A percentile compares a stretch with the other conserved stretches of the same genome.
phyloP scores from a whole-genome alignment of 768 basidiomycete species.

The Psilocybe tampanensis region DNA sequence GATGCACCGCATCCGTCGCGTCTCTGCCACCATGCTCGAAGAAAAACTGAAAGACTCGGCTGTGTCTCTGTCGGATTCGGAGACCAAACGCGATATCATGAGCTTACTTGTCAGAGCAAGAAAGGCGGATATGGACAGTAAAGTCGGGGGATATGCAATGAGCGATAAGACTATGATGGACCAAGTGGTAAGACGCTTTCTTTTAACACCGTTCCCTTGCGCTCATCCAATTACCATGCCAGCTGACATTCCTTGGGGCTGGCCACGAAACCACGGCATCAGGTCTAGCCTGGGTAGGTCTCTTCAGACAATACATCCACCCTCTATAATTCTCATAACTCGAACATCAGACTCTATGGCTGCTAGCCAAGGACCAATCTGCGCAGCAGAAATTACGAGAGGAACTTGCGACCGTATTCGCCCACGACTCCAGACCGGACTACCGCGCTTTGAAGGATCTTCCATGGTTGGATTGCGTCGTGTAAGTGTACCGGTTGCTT shows the following conservation, averaged over 20 bases:
- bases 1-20: slow-evolving; percentile 44
- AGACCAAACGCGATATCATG: slow-evolving; percentile 54
- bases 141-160: slow-evolving; percentile 40
- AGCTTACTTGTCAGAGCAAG: slow-evolving; percentile 43
- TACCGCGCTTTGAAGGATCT: slow-evolving; percentile 43
- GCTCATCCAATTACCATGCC: background rate
- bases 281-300: slow-evolving; percentile 48
- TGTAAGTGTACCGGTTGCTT: slow-evolving; percentile 29
- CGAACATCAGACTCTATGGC: slow-evolving; percentile 46
- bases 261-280: slow-evolving; percentile 50
- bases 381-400: slow-evolving; percentile 53
- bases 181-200: slow-evolving; percentile 42
- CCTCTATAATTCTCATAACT: slow-evolving; percentile 4
- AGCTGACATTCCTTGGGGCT: slow-evolving; percentile 52
- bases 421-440: slow-evolving; percentile 33
- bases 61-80: slow-evolving; percentile 31
- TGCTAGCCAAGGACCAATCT: slow-evolving; percentile 51
- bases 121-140: slow-evolving; percentile 34
- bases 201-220: background rate
- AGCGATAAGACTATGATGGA: slow-evolving; percentile 52
- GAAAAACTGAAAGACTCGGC: slow-evolving; percentile 39
- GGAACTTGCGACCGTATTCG: slow-evolving; percentile 47
- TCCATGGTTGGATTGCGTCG: slow-evolving; percentile 41
- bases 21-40: slow-evolving; percentile 42
- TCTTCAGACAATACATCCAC: background rate